These are phyloP conservation scores for Diplodia scrobiculata DNA, from an alignment of 2,329 filamentous ascomycete species.

Conservation along the genomic window DNA sequence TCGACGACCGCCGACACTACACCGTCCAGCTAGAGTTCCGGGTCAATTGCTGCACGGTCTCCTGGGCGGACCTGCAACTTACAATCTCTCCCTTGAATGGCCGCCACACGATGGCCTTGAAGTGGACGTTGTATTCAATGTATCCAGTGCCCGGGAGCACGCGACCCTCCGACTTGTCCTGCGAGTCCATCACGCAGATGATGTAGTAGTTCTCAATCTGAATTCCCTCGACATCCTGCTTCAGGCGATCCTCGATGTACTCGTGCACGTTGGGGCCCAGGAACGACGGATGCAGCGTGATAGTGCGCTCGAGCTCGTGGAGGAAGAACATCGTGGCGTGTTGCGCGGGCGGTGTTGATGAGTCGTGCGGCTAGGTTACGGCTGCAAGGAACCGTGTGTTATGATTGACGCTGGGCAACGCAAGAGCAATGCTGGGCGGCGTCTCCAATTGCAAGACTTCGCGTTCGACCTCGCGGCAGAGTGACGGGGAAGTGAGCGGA, in stretches of 20 bases:
- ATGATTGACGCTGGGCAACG: no score
- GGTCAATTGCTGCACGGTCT: slow-evolving; percentile 34
- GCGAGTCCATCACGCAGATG: slow-evolving; percentile 95
- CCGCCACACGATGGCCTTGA: slow-evolving; percentile 94
- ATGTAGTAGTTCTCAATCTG: slow-evolving; percentile 97
- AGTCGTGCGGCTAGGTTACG: not conserved
- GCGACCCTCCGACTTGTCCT: slow-evolving; percentile 89
- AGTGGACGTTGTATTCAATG: slow-evolving; percentile 92
- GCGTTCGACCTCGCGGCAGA: no score
- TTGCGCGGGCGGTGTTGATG: slow-evolving; percentile 15
- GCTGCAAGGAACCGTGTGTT: no score
- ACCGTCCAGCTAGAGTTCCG: slow-evolving; percentile 75
- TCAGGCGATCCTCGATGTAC: slow-evolving; percentile 82
- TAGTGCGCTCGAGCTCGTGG: slow-evolving; percentile 91
- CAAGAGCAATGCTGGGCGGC: no score
- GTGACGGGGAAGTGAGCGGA: not conserved
- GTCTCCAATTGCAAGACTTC: no score
- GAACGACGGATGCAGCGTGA: slow-evolving; percentile 94
- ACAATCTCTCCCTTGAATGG: slow-evolving; percentile 98
- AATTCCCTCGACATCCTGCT: slow-evolving; percentile 91
- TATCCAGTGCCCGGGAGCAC: slow-evolving; percentile 89
- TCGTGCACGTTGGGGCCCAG: slow-evolving; percentile 93
- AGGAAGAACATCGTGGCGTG: slow-evolving; percentile 85
- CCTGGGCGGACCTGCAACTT: slow-evolving; percentile 46
- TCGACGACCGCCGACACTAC: slow-evolving; percentile 89